These are phyloP conservation scores for Backusella sp. DNA, from an alignment of 192 early-diverging fungal genomes.

Conservation along the genomic window DNA sequence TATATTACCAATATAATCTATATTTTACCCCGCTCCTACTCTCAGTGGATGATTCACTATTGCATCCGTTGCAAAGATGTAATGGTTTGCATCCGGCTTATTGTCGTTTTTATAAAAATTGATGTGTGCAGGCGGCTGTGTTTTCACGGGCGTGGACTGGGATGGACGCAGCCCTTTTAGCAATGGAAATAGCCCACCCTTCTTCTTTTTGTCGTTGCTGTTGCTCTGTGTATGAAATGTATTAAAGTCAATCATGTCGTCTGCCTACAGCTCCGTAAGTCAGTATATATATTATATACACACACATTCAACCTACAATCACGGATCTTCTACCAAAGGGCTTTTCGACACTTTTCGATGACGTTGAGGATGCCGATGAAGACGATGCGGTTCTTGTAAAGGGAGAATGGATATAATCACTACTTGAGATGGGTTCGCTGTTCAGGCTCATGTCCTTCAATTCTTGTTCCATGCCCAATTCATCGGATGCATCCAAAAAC, in stretches of 20 bases:
- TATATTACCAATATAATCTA: no score
- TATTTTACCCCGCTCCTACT: slow-evolving; percentile 33
- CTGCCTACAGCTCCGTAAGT: neutral
- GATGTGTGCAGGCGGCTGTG: slow-evolving; percentile 17
- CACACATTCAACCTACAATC: neutral
- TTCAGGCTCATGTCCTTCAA: neutral
- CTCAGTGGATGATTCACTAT: slow-evolving; percentile 39
- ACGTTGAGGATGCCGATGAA: neutral
- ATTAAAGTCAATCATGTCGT: slow-evolving; percentile 5
- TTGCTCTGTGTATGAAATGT: neutral
- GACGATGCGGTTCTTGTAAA: neutral
- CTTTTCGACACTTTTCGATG: slow-evolving; percentile 8
- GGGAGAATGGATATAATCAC: neutral
- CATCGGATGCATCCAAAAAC: neutral
- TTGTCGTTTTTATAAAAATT: slow-evolving; percentile 32
- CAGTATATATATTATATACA: neutral
- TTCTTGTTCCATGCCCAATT: neutral
- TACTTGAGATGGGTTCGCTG: neutral
- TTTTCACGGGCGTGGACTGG: slow-evolving; percentile 20
- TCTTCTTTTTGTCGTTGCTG: neutral
- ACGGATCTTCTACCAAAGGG: slow-evolving; percentile 8
- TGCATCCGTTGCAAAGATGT: slow-evolving; percentile 36
- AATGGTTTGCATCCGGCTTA: neutral
- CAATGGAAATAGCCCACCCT: slow-evolving; percentile 4
- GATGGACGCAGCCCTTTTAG: slow-evolving; percentile 7